phyloP scores from a whole-genome alignment of 192 early-diverging fungal species.

The Phlyctochytrium arcticum region DNA sequence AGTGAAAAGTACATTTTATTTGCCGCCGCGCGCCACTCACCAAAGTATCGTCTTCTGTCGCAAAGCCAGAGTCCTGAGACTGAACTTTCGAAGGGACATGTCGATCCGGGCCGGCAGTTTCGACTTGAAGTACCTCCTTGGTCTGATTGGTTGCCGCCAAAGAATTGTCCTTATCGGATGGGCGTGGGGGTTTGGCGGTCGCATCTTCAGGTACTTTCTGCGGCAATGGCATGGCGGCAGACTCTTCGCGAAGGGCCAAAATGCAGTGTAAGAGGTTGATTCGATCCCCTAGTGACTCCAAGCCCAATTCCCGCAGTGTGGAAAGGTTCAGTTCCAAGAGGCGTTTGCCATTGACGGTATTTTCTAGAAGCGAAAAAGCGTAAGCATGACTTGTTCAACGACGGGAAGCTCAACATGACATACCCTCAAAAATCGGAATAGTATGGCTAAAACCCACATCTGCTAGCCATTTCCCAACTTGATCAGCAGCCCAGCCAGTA shows the following conservation, averaged over 20 bases:
- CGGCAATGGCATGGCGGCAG: neutral
- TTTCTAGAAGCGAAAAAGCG: conserved; percentile 37
- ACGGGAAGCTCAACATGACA: neutral
- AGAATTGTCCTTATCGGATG: neutral
- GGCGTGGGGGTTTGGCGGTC: neutral
- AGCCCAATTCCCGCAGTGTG: conserved; percentile 63
- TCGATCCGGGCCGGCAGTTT: neutral
- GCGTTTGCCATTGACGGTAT: conserved; percentile 65
- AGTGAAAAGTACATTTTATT: neutral
- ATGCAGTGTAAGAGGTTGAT: conserved; percentile 67
- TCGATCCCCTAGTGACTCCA: conserved; percentile 59
- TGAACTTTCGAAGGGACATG: neutral
- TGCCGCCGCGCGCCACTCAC: neutral
- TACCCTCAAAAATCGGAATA: neutral
- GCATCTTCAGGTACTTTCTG: neutral
- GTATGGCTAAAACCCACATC: conserved; percentile 38
- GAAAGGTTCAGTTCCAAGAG: conserved; percentile 59
- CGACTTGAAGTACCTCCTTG: neutral
- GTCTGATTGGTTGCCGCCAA: neutral
- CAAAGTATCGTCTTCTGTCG: conserved; percentile 4
- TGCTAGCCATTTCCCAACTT: conserved; percentile 59
- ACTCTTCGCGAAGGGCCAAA: conserved; percentile 45
- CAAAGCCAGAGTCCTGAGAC: conserved; percentile 28
- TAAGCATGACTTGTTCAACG: neutral
- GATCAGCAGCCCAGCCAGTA: conserved; percentile 47